A percentile compares a stretch with the other conserved stretches of the same genome.
phyloP scores from a whole-genome alignment of 2,329 filamentous ascomycete species.

The Alternaria longipes region DNA sequence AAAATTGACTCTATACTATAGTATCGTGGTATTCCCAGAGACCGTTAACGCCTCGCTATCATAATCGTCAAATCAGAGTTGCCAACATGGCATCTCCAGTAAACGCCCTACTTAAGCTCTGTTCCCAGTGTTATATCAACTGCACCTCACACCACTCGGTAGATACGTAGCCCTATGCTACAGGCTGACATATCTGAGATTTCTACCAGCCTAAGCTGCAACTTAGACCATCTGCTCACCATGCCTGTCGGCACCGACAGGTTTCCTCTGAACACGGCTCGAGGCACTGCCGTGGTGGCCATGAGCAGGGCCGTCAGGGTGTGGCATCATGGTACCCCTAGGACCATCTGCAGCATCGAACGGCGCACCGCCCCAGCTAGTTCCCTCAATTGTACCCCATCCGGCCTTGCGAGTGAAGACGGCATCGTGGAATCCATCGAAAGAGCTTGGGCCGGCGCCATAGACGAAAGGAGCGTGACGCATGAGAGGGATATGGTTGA shows the following conservation, averaged over 20 bases:
- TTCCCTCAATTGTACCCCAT: slow-evolving; percentile 62
- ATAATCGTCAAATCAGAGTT: not conserved
- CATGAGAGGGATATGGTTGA: slow-evolving; percentile 71
- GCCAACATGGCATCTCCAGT: not conserved
- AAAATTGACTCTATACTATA: not conserved
- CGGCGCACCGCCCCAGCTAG: slow-evolving; percentile 54
- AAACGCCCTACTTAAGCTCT: not conserved
- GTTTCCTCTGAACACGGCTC: slow-evolving; percentile 42
- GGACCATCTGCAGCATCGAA: slow-evolving; percentile 54
- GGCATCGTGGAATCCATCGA: slow-evolving; percentile 61
- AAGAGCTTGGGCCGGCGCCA: slow-evolving; percentile 50
- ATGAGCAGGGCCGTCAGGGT: slow-evolving; percentile 38
- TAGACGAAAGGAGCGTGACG: slow-evolving; percentile 66
- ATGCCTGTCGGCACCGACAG: slow-evolving; percentile 34
- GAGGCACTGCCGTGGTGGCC: slow-evolving; percentile 28
- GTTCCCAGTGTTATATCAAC: not conserved
- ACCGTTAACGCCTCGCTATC: slow-evolving; percentile 3
- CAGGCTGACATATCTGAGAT: not conserved
- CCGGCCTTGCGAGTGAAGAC: slow-evolving; percentile 68
- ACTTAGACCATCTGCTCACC: slow-evolving; percentile 18
- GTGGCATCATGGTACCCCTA: slow-evolving; percentile 45
- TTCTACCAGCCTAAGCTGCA: not conserved
- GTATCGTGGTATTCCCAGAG: not conserved
- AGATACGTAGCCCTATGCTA: not conserved
- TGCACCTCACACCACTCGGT: not conserved